Conservation (phyloP, 331 rosid species). For the Arachis monticola region DNA sequence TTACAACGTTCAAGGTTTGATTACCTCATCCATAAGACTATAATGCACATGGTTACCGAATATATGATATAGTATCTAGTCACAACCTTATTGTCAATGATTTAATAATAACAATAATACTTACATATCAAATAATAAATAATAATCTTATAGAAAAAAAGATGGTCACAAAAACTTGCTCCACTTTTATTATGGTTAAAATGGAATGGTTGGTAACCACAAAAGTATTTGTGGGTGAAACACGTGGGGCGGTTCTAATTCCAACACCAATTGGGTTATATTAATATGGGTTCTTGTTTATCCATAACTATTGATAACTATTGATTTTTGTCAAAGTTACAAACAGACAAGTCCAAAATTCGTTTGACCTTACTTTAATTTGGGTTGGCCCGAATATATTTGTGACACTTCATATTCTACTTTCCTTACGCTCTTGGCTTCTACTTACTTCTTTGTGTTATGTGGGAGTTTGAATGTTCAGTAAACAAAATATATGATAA, state of each 20-base stretch:
- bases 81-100: no score
- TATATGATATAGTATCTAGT: neutral
- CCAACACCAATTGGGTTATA: neutral
- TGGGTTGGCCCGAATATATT: slow-evolving; percentile 22
- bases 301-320: no score
- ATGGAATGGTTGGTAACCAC: neutral
- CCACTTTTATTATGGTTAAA: neutral
- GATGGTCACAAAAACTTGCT: neutral
- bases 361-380: neutral
- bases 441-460: no score
- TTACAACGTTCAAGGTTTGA: neutral
- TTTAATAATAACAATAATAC: no score
- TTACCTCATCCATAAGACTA: neutral
- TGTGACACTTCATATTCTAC: neutral
- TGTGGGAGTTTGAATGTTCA: no score
- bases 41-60: neutral
- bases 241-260: slow-evolving; percentile 55
- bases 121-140: no score
- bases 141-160: no score
- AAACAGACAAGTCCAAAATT: slow-evolving; percentile 13
- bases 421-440: neutral
- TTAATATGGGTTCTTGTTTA: no score
- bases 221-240: slow-evolving; percentile 24
- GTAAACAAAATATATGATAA: no score
- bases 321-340: neutral